These are phyloP conservation scores for Galeopsis tetrahit DNA, from an alignment of 257 asterid genomes.

Conservation along the genomic window DNA sequence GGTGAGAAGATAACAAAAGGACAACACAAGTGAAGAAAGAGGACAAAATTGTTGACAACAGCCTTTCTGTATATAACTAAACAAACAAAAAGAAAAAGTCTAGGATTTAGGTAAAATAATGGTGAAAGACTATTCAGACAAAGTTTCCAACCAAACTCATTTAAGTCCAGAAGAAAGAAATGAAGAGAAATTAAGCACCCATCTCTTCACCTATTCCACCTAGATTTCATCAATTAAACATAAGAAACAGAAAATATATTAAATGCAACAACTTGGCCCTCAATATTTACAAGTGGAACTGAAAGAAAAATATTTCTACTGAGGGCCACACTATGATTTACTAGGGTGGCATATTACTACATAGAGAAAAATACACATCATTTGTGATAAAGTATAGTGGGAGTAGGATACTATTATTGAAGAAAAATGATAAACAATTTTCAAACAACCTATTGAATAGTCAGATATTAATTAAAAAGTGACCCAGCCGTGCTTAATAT, in stretches of 20 bases:
- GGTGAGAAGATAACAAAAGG: slow-evolving; percentile 35
- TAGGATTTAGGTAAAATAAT: slow-evolving; percentile 32
- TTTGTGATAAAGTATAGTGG: slow-evolving; percentile 12
- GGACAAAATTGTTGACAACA: slow-evolving; percentile 35
- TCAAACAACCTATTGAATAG: slow-evolving; percentile 7
- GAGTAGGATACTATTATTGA: not conserved
- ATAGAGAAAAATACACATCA: not conserved
- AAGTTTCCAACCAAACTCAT: slow-evolving; percentile 41
- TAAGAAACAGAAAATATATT: slow-evolving; percentile 3
- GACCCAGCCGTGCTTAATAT: slow-evolving; percentile 22
- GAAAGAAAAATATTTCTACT: not conserved
- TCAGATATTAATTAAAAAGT: slow-evolving; percentile 12
- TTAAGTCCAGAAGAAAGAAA: slow-evolving; percentile 26
- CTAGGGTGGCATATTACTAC: slow-evolving; percentile 4
- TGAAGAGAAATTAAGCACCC: slow-evolving; percentile 28
- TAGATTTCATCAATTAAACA: slow-evolving; percentile 30
- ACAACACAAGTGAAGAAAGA: slow-evolving; percentile 24
- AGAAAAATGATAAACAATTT: not conserved
- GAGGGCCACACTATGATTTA: not conserved
- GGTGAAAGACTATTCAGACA: slow-evolving; percentile 25
- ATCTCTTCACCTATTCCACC: slow-evolving; percentile 37
- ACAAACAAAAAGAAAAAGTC: slow-evolving; percentile 33
- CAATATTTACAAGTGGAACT: slow-evolving; percentile 13
- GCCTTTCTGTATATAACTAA: slow-evolving; percentile 27
- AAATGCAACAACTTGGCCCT: not conserved